These are phyloP conservation scores for Chalciporus piperatus DNA, from an alignment of 768 basidiomycete species.

Conservation along the genomic window DNA sequence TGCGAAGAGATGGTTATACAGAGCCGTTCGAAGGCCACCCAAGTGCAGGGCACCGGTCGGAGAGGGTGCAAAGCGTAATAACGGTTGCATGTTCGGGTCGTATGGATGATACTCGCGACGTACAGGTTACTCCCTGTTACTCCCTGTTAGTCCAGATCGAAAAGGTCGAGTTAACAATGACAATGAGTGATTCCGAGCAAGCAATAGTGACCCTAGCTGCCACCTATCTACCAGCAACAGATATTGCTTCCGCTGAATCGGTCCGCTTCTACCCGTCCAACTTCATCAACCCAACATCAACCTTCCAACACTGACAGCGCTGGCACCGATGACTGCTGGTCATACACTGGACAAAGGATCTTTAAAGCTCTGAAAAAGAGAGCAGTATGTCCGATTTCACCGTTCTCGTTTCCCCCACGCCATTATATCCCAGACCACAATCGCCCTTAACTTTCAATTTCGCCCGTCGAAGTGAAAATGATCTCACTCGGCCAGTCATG, in stretches of 20 bases:
- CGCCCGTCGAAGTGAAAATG: conserved; percentile 28
- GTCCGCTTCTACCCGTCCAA: too few species aligned
- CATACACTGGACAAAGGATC: neutral
- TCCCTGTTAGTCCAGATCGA: too few species aligned
- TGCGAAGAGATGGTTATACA: conserved; percentile 89
- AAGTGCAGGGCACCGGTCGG: conserved; percentile 94
- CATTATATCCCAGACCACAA: conserved; percentile 20
- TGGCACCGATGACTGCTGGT: neutral
- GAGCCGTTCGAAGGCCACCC: conserved; percentile 89
- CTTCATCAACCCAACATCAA: too few species aligned
- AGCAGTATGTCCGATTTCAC: conserved; percentile 31
- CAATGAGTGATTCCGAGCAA: too few species aligned
- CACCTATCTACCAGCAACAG: too few species aligned
- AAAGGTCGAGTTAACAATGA: too few species aligned
- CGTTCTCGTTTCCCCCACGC: conserved; percentile 32
- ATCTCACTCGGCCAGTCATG: conserved; percentile 30
- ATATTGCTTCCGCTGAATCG: neutral
- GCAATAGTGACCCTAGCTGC: too few species aligned
- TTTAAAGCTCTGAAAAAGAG: neutral
- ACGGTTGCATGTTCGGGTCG: conserved; percentile 29
- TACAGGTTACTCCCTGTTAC: too few species aligned
- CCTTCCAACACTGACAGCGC: neutral
- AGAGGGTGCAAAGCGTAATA: conserved; percentile 93
- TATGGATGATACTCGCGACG: neutral
- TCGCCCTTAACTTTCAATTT: conserved; percentile 27